Base-by-base conservation (phyloP, 2,329 filamentous ascomycete species). In the Penicillium sp. region DNA sequence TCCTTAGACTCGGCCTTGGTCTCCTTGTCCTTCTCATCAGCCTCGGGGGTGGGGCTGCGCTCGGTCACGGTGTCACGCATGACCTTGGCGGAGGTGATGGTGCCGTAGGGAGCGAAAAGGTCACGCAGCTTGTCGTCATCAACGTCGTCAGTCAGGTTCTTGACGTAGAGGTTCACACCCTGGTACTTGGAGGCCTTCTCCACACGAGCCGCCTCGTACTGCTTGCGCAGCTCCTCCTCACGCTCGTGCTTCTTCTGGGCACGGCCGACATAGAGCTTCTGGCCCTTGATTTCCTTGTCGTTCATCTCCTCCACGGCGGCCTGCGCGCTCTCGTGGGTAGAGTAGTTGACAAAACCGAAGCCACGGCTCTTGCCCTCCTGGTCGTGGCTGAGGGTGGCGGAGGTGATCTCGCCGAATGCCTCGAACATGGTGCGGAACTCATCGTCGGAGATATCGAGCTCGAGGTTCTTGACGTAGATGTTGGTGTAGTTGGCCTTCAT, bases 401-500 rank as follows among this genome's bases (percentile, higher is more conserved):
- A 98, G 52, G 93, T 97, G 61, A 98, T 93, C 47, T 94, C 86
- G 60, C 93, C 93, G 65, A 82, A 95, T 73, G 84, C 84, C 79
- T 93, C 87, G 64, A 98, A 97, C 41, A 97, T 79, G 53, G 85
- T 80, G 62, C 89, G 89, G 83, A 98, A 97, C 69, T 97, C 86
- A 7, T 97, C 90, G 52, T 98, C 93, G 49, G 82, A 86, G 55
- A 85, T 87, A 40, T 96, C 91, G 28, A 76, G 66, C 63, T 84
- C 82, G 62, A 98, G 86, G 78, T 98, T 98, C 85, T 98, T 98
- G 77, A 98, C 88, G 77, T 98, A 98, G 74, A 98, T 85, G 73
- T 98, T 98, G 78, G 93, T 98, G 81, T 94, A 98, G 81, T 98
- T 98, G 73, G 93, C 93, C 85, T 98, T 98, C 91, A 98, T 98